Evolutionary conservation across 2,329 filamentous ascomycete genomes (phyloP), one percentile per base, ranked within the genome.

Genomic region (Ophiostoma sp.): DNA sequence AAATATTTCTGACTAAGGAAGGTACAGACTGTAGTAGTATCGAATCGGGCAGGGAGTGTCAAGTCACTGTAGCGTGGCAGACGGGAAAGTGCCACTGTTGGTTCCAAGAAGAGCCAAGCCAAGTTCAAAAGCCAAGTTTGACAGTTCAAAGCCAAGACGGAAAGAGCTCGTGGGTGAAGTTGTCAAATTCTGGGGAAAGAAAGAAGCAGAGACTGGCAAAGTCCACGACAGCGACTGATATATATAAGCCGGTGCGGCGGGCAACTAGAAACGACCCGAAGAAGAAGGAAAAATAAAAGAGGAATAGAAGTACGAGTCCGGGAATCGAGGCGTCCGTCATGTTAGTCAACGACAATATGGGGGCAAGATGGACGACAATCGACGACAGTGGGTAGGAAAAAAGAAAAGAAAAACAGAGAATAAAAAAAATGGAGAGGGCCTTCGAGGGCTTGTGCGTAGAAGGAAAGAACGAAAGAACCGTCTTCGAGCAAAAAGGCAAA

Each of bases 181-280:
- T 11, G 25, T 17, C 17, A n/a, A 11, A 68, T 50, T 12, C 39
- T 33, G 25, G 64, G 42, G 42, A 68, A 22, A 68, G 39, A 68
- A 33, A 19, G 42, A 68, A n/a, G 22, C 64, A 69, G 66, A 69
- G 39, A 33, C 45, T 33, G 45, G 45, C 45, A 55, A 36, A 11
- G 42, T n/a, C 64, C 6, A 68, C 22, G 66, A 55, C 19, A 45
- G 28, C 45, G 42, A 52, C 28, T 39, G 66, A 28, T 22, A n/a
- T 69, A 69, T 69, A 69, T 68, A 68, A 68, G 8, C 39, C 12
- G 39, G 25, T 68, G 64, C 64, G 64, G 15, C 64, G 17, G 42
- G 45, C 66, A 3, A 52, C 2, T 4, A 25, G 71, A 45, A 31
- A 39, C 4, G 33, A 36, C n/a, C 19, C 22, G 22, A 25, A 25